phyloP scores from a whole-genome alignment of 371 early-diverging fungal genomes.

The Pancytospora epiphaga region DNA sequence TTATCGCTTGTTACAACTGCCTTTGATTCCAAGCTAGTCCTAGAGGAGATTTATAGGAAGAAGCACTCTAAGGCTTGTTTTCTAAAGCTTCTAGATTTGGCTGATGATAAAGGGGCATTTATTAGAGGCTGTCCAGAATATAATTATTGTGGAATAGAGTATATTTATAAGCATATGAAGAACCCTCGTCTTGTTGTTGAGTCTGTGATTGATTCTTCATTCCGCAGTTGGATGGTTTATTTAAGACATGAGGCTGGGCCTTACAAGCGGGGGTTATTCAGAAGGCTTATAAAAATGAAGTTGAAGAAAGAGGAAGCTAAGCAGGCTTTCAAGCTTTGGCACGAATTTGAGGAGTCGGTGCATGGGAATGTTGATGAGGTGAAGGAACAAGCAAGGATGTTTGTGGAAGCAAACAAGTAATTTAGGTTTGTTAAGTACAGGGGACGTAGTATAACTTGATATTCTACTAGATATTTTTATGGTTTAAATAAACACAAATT shows the following conservation, averaged over 20 bases:
- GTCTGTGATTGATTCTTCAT: slow-evolving; percentile 19
- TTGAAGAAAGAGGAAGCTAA: slow-evolving; percentile 37
- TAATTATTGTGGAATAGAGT: slow-evolving; percentile 12
- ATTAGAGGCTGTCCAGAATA: slow-evolving; percentile 13
- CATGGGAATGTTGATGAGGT: slow-evolving; percentile 45
- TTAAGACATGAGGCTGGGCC: slow-evolving; percentile 19
- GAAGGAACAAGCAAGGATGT: slow-evolving; percentile 33
- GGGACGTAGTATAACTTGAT: background rate
- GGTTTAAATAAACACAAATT: background rate
- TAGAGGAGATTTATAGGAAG: slow-evolving; percentile 21
- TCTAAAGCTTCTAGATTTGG: slow-evolving; percentile 19
- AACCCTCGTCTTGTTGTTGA: slow-evolving; percentile 29
- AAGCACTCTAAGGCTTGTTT: slow-evolving; percentile 6
- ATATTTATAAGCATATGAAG: slow-evolving; percentile 23
- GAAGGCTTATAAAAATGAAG: slow-evolving; percentile 20
- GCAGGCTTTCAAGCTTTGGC: slow-evolving; percentile 38
- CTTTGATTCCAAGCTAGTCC: background rate
- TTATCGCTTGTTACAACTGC: slow-evolving; percentile 1
- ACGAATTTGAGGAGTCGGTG: slow-evolving; percentile 37
- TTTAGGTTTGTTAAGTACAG: background rate
- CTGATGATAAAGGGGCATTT: slow-evolving; percentile 7
- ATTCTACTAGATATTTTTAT: background rate
- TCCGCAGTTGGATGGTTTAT: slow-evolving; percentile 19
- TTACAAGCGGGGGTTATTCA: slow-evolving; percentile 28
- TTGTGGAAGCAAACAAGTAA: slow-evolving; percentile 28